Conservation (phyloP, 176 grass and related monocot genomes). For the Carex scoparia region DNA sequence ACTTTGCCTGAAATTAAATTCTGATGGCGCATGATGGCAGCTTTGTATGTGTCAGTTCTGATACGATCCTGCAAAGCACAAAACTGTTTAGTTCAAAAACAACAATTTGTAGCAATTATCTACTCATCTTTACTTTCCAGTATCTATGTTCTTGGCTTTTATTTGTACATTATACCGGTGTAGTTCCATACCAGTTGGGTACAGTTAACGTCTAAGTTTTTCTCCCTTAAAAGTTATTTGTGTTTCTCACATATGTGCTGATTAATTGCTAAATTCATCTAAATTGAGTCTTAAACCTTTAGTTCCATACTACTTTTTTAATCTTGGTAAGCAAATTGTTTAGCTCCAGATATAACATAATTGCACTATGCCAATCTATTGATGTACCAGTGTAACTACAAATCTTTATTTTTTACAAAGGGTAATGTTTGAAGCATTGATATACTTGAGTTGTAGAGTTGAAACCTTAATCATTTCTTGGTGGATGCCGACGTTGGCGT, state of each 20-base stretch:
- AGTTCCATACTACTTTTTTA: background rate
- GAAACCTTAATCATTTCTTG: conserved; percentile 82
- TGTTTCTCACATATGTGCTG: background rate
- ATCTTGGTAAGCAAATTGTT: background rate
- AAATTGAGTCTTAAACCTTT: background rate
- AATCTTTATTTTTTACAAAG: background rate
- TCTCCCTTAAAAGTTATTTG: background rate
- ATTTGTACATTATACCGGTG: background rate
- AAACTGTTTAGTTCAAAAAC: background rate
- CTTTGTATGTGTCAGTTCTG: conserved; percentile 69
- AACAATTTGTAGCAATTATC: background rate
- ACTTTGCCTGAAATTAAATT: conserved; percentile 88
- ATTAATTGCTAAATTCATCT: background rate
- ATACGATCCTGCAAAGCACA: conserved; percentile 52
- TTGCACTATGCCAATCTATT: background rate
- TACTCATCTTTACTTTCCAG: background rate
- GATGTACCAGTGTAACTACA: background rate
- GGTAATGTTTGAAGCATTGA: background rate
- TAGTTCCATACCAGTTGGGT: background rate
- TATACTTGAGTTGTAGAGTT: background rate
- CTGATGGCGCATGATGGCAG: conserved; percentile 68
- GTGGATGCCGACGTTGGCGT: conserved; percentile 77
- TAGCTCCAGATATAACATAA: no score
- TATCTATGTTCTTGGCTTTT: background rate
- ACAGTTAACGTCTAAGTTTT: background rate